These are phyloP conservation scores for Aspergillus indologenus DNA, from an alignment of 495 filamentous ascomycete species.

Conservation along the genomic window DNA sequence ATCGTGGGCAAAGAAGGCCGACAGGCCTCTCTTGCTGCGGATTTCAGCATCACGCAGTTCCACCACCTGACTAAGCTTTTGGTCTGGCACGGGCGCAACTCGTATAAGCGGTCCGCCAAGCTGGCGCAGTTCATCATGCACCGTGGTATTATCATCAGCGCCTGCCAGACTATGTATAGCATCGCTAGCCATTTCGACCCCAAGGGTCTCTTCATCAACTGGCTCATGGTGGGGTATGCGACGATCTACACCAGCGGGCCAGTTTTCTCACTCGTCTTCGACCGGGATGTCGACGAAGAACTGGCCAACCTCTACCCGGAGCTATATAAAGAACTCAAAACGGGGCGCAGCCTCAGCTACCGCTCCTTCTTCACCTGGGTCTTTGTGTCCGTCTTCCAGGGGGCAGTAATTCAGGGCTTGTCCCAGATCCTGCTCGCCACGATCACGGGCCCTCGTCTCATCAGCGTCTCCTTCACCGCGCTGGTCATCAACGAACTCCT, in stretches of 20 bases:
- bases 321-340: conserved; percentile 91
- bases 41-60: conserved; percentile 95
- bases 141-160: conserved; percentile 87
- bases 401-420: conserved; percentile 87
- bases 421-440: conserved; percentile 81
- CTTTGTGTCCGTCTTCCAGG: conserved; percentile 92
- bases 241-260: conserved; percentile 94
- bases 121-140: conserved; percentile 98
- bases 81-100: conserved; percentile 97
- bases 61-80: conserved; percentile 93
- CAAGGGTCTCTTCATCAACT: conserved; percentile 91
- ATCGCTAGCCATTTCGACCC: conserved; percentile 89
- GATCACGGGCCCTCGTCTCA: conserved; percentile 66
- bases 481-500: conserved; percentile 92
- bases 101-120: conserved; percentile 93
- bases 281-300: conserved; percentile 89
- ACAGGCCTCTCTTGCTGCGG: conserved; percentile 90
- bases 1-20: conserved; percentile 98
- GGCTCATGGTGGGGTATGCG: conserved; percentile 96
- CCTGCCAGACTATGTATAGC: conserved; percentile 96
- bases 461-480: conserved; percentile 87
- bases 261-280: conserved; percentile 93
- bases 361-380: conserved; percentile 97
- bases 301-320: conserved; percentile 95
- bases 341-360: conserved; percentile 80